Evolutionary conservation across 257 asterid species (phyloP), one percentile per base, ranked within the genome.

Genomic region (Salvia rosmarinus): DNA sequence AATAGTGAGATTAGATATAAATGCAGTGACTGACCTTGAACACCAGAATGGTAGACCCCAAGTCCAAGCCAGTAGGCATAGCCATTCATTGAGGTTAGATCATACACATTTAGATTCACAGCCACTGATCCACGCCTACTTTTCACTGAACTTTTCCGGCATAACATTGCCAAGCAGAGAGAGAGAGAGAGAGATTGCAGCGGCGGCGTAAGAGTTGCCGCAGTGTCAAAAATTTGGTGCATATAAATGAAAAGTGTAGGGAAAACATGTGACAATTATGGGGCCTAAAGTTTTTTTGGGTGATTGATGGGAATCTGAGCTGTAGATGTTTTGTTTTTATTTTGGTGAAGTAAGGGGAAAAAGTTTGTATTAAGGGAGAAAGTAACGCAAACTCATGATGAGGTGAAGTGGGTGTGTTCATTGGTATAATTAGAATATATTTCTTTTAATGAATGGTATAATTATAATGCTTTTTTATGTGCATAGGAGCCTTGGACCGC

Each of bases 11-110:
- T 49, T 32, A 62, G 37, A 54, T 60, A 9, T 39, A 39, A 39
- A 8, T 37, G 50, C n/a, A n/a, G n/a, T 25, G 25, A 67, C 82
- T 49, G 5, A 89, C 97, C 96, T 91, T 91, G 88, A 81, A 91
- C 87, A 3, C 93, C 97, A 42, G 97, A 91, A 82, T 91, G 97
- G 78, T 83, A 91, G 59, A 82, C 96, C 13, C 96, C 97, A 14
- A 91, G 95, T 28, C 97, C 97, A 21, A 91, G 67, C 97, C 97
- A 91, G 46, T 89, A 89, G 72, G 96, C 97, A 54, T 87, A 91
- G 51, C 92, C 91, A 59, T 90, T 90, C 30, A 88, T 83, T 28
- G 94, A 25, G 25, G 96, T 88, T 16, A 90, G 86, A 82, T 90
- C 97, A 68, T 90, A 90, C 4, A 90, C 96, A 66, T 90, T 90